Percentiles rank a stretch among this genome's conserved stretches.
phyloP scores from a whole-genome alignment of 306 rosid species.

The Quercus agrifolia region DNA sequence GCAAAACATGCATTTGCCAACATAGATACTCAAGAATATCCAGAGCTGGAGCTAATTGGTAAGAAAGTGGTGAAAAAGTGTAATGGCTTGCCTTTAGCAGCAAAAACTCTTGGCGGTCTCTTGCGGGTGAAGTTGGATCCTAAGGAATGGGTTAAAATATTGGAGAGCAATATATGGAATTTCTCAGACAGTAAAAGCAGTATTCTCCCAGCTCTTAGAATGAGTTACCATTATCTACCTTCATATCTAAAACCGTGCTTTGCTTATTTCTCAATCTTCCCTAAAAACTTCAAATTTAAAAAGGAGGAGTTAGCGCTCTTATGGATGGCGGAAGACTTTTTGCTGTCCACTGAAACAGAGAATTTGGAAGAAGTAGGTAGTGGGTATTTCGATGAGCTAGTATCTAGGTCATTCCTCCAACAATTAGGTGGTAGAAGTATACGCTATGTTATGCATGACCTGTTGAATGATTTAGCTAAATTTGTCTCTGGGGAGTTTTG shows the following conservation, averaged over 20 bases:
- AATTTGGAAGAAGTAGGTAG: constrained; percentile 17
- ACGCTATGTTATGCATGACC: constrained; percentile 14
- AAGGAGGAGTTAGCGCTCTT: constrained; percentile 2
- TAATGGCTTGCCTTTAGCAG: constrained; percentile 36
- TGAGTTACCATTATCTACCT: neutral
- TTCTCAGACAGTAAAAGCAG: too few relatives aligned
- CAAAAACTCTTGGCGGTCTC: constrained; percentile 24
- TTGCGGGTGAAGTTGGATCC: neutral
- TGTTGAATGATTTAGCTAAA: constrained; percentile 22
- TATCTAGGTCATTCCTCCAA: constrained; percentile 26
- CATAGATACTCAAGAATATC: too few relatives aligned
- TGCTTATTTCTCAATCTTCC: constrained; percentile 37
- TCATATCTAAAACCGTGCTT: constrained; percentile 29
- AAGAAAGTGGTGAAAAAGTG: constrained; percentile 18
- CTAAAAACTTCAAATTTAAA: constrained; percentile 18
- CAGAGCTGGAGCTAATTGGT: neutral
- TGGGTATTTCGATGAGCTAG: constrained; percentile 10
- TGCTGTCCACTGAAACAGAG: neutral
- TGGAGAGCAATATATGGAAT: too few relatives aligned
- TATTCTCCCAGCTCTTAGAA: too few relatives aligned
- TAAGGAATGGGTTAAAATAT: too few relatives aligned
- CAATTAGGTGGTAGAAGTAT: neutral
- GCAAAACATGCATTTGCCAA: too few relatives aligned
- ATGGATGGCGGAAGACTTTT: constrained; percentile 33
- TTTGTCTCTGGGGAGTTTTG: constrained; percentile 9